phyloP scores from a whole-genome alignment of 164 flowering plant genomes.

The Vitis vinifera region DNA sequence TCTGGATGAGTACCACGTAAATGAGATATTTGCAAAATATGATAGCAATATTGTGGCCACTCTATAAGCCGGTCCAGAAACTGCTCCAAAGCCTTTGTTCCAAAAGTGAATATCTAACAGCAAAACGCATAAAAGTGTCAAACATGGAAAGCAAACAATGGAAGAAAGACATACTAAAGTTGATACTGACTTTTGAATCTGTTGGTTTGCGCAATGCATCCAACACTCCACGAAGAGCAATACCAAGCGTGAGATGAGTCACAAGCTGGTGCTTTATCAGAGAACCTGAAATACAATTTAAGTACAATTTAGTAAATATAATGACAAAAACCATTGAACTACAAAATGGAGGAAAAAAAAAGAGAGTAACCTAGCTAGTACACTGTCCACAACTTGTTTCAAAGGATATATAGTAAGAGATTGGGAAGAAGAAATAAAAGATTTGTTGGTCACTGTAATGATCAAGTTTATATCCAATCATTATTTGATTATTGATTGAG shows the following conservation, averaged over 20 bases:
- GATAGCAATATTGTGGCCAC: constrained; percentile 99
- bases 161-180: not conserved
- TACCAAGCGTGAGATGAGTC: constrained; percentile 87
- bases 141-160: not conserved
- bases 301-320: constrained; percentile 2
- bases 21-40: constrained; percentile 96
- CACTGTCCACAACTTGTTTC: no score
- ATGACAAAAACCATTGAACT: no score
- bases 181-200: constrained; percentile 80
- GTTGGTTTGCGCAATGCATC: constrained; percentile 94
- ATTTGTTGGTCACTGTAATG: no score
- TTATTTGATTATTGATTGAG: no score
- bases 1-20: constrained; percentile 79
- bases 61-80: constrained; percentile 90
- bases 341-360: no score
- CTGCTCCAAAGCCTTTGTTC: constrained; percentile 91
- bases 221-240: constrained; percentile 84
- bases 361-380: no score
- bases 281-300: constrained; percentile 54
- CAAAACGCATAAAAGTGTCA: constrained; percentile 6
- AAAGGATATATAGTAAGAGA: no score
- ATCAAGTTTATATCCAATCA: no score
- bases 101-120: constrained; percentile 89
- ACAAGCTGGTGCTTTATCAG: constrained; percentile 94
- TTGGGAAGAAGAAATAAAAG: no score